phyloP scores from a whole-genome alignment of 1,284 basidiomycete genomes.

The Trametes pubescens region DNA sequence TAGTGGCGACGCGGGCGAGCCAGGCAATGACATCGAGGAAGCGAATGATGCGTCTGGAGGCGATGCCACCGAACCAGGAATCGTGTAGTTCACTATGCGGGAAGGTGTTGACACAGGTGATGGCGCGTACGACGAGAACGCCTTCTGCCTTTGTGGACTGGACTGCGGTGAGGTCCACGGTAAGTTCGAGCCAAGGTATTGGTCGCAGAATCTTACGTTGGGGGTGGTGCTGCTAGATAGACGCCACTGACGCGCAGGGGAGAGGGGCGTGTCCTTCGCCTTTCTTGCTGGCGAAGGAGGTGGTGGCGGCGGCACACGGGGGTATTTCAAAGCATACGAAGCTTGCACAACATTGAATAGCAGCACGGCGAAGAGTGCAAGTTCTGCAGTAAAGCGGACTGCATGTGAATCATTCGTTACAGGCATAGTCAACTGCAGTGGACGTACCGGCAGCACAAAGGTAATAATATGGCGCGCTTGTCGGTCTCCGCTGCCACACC shows the following conservation, averaged over 20 bases:
- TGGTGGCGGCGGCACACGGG: constrained; percentile 52
- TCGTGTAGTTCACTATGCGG: constrained; percentile 40
- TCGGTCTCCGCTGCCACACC: constrained; percentile 37
- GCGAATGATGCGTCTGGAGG: constrained; percentile 34
- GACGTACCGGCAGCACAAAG: constrained; percentile 39
- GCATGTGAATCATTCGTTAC: background rate
- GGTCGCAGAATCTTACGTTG: constrained; percentile 45
- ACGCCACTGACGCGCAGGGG: constrained; percentile 48
- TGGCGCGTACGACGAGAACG: constrained; percentile 57
- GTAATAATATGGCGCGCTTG: constrained; percentile 29
- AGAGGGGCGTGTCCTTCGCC: constrained; percentile 46
- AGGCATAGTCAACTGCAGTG: background rate
- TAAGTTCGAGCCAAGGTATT: background rate
- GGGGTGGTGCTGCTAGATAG: constrained; percentile 52
- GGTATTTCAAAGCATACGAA: constrained; percentile 60
- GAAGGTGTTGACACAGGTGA: constrained; percentile 63
- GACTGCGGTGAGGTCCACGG: constrained; percentile 43
- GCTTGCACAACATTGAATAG: constrained; percentile 60
- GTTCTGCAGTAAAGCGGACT: constrained; percentile 46
- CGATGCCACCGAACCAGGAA: constrained; percentile 27
- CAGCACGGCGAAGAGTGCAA: constrained; percentile 50
- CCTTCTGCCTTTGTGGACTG: constrained; percentile 62
- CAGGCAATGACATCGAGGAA: constrained; percentile 32
- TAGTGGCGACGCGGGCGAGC: constrained; percentile 33
- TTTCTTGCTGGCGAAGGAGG: constrained; percentile 45